Conservation (phyloP, 495 filamentous ascomycete genomes). For the Podospora australis region DNA sequence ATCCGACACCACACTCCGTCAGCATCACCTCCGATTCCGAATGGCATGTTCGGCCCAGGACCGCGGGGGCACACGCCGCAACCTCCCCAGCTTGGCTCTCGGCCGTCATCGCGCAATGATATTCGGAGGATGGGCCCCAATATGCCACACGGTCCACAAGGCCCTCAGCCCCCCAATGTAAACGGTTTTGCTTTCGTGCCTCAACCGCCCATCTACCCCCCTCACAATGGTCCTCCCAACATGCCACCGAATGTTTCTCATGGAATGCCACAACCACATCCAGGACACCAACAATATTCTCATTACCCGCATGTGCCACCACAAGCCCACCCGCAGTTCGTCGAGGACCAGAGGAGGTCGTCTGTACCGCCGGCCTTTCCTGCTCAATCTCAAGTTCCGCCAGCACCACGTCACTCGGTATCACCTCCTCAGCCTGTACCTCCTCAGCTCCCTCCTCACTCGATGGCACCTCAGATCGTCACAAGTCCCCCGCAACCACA, state of each 20-base stretch:
- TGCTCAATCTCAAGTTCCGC: conserved; percentile 28
- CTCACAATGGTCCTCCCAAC: conserved; percentile 51
- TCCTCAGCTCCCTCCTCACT: conserved; percentile 32
- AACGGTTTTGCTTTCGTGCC: conserved; percentile 83
- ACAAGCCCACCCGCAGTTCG: conserved; percentile 53
- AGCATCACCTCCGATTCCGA: conserved; percentile 81
- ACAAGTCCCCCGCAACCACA: conserved; percentile 33
- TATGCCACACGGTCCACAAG: conserved; percentile 52
- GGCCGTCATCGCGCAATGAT: conserved; percentile 78
- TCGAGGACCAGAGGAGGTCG: conserved; percentile 60
- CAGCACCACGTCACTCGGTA: conserved; percentile 32
- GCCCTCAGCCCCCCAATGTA: conserved; percentile 54
- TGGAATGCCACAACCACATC: conserved; percentile 35
- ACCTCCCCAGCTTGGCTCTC: conserved; percentile 59
- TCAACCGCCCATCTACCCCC: conserved; percentile 78
- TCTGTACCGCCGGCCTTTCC: conserved; percentile 55
- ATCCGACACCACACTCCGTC: conserved; percentile 79
- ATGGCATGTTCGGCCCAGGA: conserved; percentile 58
- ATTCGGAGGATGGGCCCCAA: conserved; percentile 66
- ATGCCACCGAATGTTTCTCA: conserved; percentile 44
- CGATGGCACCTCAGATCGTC: conserved; percentile 25
- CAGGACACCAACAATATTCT: conserved; percentile 35
- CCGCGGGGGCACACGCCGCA: conserved; percentile 75
- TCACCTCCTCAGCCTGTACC: conserved; percentile 33
- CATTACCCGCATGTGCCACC: conserved; percentile 38